Base-by-base conservation (phyloP, 163 green algal genomes). In the Volvox carteri region DNA sequence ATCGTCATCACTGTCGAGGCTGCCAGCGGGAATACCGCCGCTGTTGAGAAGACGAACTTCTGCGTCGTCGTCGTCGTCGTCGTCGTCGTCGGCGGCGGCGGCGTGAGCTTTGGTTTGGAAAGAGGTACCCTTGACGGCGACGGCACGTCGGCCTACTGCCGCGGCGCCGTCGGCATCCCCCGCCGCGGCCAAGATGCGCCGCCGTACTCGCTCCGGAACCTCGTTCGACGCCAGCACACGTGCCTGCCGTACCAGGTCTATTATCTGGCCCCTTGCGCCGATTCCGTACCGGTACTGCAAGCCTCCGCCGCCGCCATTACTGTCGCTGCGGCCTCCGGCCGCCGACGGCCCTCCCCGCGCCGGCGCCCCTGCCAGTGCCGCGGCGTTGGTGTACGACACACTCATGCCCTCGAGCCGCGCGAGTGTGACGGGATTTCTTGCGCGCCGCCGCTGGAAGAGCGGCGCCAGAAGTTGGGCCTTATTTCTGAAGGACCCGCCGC, bases 201-300 rank as follows among this genome's bases (percentile, higher is more conserved):
- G 78, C 37, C 56, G 54, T 30, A 86, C 37, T 2, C 78, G 78
- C 54, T 44, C 50, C 39, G 78, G 78, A 56, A 86, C 11, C 50
- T 44, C 39, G 3, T 14, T 41, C 37, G 5, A 11, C 2, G 78
- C 78, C 19, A 16, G 16, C 23, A 23, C 8, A 9, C 58, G 78
- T 11, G 78, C 78, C 37, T 60, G 54, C n/a, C 78, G 78, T 41
- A 75, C 41, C 54, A 74, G 39, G 25, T 86, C 78, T 30, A 86
- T 48, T n/a, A 86, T 67, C 78, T 86, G 78, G 3, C 78, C 78
- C 37, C 28, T 21, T 9, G 78, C 23, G 1, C 78, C 78, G 14
- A 86, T 46, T 37, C 78, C 58, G 56, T 76, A 86, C 54, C 78
- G 78, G 41, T 86, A 84, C 46, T 46, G 50, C 44, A 52, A 18